Evolutionary conservation across 2,329 filamentous ascomycete genomes (phyloP).

Genomic region (Sordariomycetes sp.): DNA sequence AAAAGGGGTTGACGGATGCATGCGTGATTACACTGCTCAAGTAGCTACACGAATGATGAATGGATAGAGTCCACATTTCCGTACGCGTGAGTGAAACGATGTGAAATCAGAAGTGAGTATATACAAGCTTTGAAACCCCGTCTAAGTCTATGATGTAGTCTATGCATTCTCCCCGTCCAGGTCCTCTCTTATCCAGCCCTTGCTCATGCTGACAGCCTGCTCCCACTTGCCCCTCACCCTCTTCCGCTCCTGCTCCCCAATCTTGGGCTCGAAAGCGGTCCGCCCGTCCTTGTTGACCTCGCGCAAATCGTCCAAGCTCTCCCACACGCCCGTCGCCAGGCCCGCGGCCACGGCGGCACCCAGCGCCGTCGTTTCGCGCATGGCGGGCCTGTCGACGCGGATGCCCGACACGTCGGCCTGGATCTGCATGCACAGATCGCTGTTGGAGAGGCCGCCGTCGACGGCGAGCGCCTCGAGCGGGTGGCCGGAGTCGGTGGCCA

Average conservation of each 20-base stretch:
- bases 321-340: conserved; percentile 68
- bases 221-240: conserved; percentile 64
- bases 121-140: no score
- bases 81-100: no score
- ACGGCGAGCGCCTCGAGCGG: conserved; percentile 62
- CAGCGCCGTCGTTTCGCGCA: conserved; percentile 77
- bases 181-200: conserved; percentile 49
- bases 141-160: no score
- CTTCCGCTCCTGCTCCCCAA: conserved; percentile 46
- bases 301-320: conserved; percentile 62
- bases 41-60: no score
- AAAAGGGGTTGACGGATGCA: no score
- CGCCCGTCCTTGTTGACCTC: conserved; percentile 62
- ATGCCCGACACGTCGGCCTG: conserved; percentile 77
- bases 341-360: conserved; percentile 76
- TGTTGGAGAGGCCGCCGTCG: conserved; percentile 76
- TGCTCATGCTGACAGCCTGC: conserved; percentile 70
- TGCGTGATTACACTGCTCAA: no score
- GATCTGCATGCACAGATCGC: conserved; percentile 71
- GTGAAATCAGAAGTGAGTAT: no score
- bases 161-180: not conserved
- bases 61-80: no score
- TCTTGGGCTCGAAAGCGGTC: conserved; percentile 58
- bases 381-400: conserved; percentile 65
- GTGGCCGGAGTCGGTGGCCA: conserved; percentile 71